These are phyloP conservation scores for Alternaria hordeiaustralica DNA, from an alignment of 2,329 filamentous ascomycete species.

Conservation along the genomic window DNA sequence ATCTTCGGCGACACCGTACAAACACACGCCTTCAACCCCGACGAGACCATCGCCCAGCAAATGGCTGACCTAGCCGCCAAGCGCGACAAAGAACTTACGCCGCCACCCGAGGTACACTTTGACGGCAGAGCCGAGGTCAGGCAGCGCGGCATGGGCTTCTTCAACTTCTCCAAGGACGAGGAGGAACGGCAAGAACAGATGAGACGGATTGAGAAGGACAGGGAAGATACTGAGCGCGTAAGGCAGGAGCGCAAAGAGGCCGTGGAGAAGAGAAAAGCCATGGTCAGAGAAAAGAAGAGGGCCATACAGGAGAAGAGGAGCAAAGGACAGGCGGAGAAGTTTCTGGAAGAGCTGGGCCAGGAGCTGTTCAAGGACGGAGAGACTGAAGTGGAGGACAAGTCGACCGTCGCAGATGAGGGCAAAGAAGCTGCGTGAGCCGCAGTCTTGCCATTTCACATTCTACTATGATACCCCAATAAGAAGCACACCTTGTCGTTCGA, in stretches of 20 bases:
- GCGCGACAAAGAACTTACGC: conserved; percentile 79
- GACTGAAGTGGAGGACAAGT: not conserved
- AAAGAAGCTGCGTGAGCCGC: not conserved
- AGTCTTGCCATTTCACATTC: not conserved
- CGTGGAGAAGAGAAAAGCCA: conserved; percentile 67
- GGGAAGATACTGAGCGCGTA: conserved; percentile 71
- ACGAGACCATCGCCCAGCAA: conserved; percentile 65
- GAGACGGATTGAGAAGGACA: conserved; percentile 71
- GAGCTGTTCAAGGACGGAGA: conserved; percentile 29
- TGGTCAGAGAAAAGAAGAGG: conserved; percentile 65
- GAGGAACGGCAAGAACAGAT: conserved; percentile 74
- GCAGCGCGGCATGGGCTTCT: conserved; percentile 89
- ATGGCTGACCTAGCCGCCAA: conserved; percentile 82
- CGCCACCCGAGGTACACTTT: conserved; percentile 83
- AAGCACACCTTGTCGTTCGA: not conserved
- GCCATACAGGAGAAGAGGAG: conserved; percentile 66
- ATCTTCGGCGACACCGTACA: conserved; percentile 90
- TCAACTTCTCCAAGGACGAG: conserved; percentile 82
- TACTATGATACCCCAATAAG: conserved; percentile 14
- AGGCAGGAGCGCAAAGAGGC: conserved; percentile 57
- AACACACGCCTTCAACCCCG: conserved; percentile 79
- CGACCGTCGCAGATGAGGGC: not conserved
- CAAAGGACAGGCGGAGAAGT: conserved; percentile 74
- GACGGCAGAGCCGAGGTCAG: conserved; percentile 83
- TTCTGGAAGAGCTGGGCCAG: conserved; percentile 63